Evolutionary conservation across 495 filamentous ascomycete species (phyloP).

Genomic region (Lophiostoma macrostomum): DNA sequence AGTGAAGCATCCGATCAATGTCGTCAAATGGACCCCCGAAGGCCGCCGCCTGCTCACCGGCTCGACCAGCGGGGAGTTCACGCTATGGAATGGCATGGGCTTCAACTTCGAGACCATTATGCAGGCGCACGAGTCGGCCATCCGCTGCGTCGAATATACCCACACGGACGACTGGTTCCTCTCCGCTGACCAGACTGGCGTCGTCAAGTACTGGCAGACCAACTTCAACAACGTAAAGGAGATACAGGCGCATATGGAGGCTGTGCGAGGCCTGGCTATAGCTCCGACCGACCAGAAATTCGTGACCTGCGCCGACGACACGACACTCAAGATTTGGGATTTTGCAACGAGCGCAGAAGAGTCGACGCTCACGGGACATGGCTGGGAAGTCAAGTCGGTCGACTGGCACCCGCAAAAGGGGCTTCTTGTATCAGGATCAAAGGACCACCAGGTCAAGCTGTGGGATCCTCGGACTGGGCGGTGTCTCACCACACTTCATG

Average conservation of each 20-base stretch:
- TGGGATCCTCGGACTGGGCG: conserved; percentile 92
- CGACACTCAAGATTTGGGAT: conserved; percentile 90
- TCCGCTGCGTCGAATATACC: conserved; percentile 82
- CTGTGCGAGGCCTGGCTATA: conserved; percentile 89
- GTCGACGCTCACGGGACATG: conserved; percentile 77
- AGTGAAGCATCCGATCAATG: conserved; percentile 93
- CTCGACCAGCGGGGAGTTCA: conserved; percentile 95
- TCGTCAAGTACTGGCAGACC: conserved; percentile 98
- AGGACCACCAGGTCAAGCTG: conserved; percentile 94
- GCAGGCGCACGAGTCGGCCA: conserved; percentile 94
- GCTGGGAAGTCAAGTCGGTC: conserved; percentile 93
- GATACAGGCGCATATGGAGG: conserved; percentile 84
- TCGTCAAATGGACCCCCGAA: conserved; percentile 97
- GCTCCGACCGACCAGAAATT: conserved; percentile 92
- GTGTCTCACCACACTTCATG: conserved; percentile 89
- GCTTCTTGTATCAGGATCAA: conserved; percentile 90
- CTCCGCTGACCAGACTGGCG: conserved; percentile 89
- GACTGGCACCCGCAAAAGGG: conserved; percentile 98
- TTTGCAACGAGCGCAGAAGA: conserved; percentile 84
- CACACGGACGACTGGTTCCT: conserved; percentile 96
- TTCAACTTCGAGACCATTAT: conserved; percentile 99
- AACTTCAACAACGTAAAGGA: conserved; percentile 99
- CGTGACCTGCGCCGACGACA: conserved; percentile 91
- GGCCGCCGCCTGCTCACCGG: conserved; percentile 87
- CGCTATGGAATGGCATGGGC: conserved; percentile 95